Percentiles rank a stretch among this genome's conserved stretches.
Evolutionary conservation across 176 grass and related monocot genomes (phyloP).

Genomic region (Oryza australiensis): DNA sequence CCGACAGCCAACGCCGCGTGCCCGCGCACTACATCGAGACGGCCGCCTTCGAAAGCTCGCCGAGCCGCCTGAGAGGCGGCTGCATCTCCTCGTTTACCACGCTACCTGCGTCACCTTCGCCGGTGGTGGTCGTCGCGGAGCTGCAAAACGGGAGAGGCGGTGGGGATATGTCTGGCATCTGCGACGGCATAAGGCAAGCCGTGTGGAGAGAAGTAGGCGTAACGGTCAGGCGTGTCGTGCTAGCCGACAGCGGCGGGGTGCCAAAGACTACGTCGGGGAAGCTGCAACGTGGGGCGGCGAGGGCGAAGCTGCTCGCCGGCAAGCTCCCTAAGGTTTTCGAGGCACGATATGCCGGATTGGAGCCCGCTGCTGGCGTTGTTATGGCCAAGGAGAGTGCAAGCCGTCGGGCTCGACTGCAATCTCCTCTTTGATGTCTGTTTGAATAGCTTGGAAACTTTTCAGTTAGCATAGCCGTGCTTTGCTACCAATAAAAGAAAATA

Average conservation of each 20-base stretch:
- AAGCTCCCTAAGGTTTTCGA: constrained; percentile 31
- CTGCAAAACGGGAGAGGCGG: constrained; percentile 12
- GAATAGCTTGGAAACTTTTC: background rate
- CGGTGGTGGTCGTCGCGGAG: constrained; percentile 47
- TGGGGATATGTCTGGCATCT: constrained; percentile 3
- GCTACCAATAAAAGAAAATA: too few species aligned
- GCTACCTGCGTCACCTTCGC: background rate
- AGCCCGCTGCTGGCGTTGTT: background rate
- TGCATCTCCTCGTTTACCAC: constrained; percentile 36
- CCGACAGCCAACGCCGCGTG: background rate
- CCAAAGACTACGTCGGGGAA: constrained; percentile 60
- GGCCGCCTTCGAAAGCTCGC: constrained; percentile 13
- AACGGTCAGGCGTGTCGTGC: constrained; percentile 30
- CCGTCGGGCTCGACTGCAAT: constrained; percentile 9
- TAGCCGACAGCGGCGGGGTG: constrained; percentile 41
- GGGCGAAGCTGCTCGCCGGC: constrained; percentile 40
- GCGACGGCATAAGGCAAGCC: constrained; percentile 43
- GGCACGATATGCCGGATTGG: constrained; percentile 1
- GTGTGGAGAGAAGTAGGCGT: constrained; percentile 35
- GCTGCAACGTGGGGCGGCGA: constrained; percentile 32
- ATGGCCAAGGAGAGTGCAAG: constrained; percentile 2
- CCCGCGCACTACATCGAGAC: constrained; percentile 54
- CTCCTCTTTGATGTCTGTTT: constrained; percentile 27
- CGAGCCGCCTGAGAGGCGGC: constrained; percentile 32
- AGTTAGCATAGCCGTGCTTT: too few species aligned